Conservation (phyloP, 2,329 filamentous ascomycete genomes). For the Alternaria sp. region DNA sequence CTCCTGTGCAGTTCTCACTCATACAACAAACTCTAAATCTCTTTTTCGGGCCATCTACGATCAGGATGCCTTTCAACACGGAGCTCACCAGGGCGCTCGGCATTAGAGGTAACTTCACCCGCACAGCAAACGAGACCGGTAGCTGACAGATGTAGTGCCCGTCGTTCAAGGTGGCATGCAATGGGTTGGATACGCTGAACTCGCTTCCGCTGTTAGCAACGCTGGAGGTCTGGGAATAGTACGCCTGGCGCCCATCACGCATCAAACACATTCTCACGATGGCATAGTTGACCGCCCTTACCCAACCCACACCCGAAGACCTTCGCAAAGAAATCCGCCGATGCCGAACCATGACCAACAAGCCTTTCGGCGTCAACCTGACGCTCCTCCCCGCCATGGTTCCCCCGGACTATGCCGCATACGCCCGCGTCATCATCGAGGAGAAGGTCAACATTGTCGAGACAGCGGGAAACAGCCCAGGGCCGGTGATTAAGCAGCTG, state of each 20-base stretch:
- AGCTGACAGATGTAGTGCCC: conserved; percentile 68
- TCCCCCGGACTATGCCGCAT: conserved; percentile 90
- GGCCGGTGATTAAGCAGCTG: conserved; percentile 86
- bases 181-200: conserved; percentile 81
- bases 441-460: conserved; percentile 92
- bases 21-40: background rate
- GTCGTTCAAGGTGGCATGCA: conserved; percentile 88
- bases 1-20: background rate
- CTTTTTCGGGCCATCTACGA: background rate
- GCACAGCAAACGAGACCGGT: background rate
- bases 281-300: conserved; percentile 75
- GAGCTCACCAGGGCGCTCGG: conserved; percentile 67
- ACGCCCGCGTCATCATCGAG: conserved; percentile 90
- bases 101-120: conserved; percentile 52
- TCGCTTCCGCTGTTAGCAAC: conserved; percentile 71
- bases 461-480: conserved; percentile 88
- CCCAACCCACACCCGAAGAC: conserved; percentile 89
- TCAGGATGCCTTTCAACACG: conserved; percentile 68
- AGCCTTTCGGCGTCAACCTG: conserved; percentile 91
- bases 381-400: conserved; percentile 89
- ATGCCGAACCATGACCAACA: conserved; percentile 78
- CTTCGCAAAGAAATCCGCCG: conserved; percentile 91
- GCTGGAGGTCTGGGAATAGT: conserved; percentile 79
- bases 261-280: conserved; percentile 17
- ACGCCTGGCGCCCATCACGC: conserved; percentile 8